Conservation (phyloP, 2,329 filamentous ascomycete species). For the Cladophialophora bantiana region DNA sequence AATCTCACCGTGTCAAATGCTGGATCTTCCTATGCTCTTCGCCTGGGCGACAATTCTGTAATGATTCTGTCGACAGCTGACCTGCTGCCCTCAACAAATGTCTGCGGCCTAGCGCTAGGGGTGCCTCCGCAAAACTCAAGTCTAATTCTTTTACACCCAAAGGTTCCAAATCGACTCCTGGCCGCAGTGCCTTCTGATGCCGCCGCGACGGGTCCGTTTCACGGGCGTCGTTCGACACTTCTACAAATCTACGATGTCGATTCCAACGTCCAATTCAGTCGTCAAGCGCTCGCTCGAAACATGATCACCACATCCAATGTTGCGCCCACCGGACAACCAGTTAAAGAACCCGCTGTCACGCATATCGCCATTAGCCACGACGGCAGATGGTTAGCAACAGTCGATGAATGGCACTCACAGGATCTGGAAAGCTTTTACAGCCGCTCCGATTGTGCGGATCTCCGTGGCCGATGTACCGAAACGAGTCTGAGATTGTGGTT, state of each 20-base stretch:
- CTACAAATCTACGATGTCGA: slow-evolving; percentile 89
- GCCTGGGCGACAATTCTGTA: slow-evolving; percentile 88
- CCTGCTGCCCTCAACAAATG: slow-evolving; percentile 76
- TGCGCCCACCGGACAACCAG: slow-evolving; percentile 71
- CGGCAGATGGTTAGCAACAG: slow-evolving; percentile 86
- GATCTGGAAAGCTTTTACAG: slow-evolving; percentile 68
- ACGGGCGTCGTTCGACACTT: slow-evolving; percentile 43
- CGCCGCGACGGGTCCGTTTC: slow-evolving; percentile 20
- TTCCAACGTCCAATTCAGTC: slow-evolving; percentile 76
- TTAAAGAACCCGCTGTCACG: slow-evolving; percentile 79
- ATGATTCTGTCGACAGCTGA: slow-evolving; percentile 92
- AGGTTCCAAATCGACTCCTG: slow-evolving; percentile 68
- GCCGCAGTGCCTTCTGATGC: slow-evolving; percentile 67
- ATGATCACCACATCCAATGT: slow-evolving; percentile 83
- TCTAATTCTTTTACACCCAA: slow-evolving; percentile 66
- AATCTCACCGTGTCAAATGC: slow-evolving; percentile 80
- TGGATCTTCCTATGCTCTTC: slow-evolving; percentile 82
- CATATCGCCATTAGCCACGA: slow-evolving; percentile 78
- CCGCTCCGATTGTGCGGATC: slow-evolving; percentile 18
- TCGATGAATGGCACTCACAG: slow-evolving; percentile 86
- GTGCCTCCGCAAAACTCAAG: slow-evolving; percentile 10
- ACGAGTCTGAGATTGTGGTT: slow-evolving; percentile 91
- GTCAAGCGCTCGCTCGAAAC: slow-evolving; percentile 87
- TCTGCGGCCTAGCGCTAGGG: slow-evolving; percentile 67
- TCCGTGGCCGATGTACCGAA: slow-evolving; percentile 55